A percentile compares a stretch with the other conserved stretches of the same genome.
Evolutionary conservation across 306 rosid species (phyloP).

Genomic region (Fragaria ananassa): DNA sequence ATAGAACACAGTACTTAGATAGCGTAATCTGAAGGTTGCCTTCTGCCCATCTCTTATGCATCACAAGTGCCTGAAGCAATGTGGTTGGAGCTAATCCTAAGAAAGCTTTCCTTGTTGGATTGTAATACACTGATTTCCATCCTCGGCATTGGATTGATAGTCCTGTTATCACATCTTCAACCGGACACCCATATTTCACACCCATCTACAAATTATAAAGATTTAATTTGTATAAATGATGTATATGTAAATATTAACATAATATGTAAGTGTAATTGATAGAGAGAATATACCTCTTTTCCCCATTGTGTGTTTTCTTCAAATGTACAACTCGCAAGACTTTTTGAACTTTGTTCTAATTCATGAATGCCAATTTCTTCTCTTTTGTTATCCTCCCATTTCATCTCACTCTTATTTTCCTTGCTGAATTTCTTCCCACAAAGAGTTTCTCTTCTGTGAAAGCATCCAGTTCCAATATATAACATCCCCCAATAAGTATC

Average conservation of each 20-base stretch:
- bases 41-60: conserved; percentile 76
- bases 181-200: conserved; percentile 53
- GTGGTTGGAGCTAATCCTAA: conserved; percentile 52
- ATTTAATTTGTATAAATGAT: not conserved
- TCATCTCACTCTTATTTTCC: conserved; percentile 33
- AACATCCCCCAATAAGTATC: conserved; percentile 66
- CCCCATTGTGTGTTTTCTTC: conserved; percentile 79
- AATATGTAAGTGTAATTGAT: not conserved
- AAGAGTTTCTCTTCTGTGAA: conserved; percentile 64
- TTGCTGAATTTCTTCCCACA: conserved; percentile 50
- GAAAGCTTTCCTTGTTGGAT: conserved; percentile 60
- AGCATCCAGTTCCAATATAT: conserved; percentile 70
- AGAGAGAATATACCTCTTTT: conserved; percentile 35
- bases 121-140: conserved; percentile 58
- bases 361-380: conserved; percentile 22
- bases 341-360: conserved; percentile 48
- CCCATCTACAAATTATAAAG: conserved; percentile 45
- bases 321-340: conserved; percentile 54
- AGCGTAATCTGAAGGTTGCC: conserved; percentile 56
- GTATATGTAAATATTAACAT: too few relatives aligned
- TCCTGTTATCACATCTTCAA: conserved; percentile 72
- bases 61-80: conserved; percentile 48
- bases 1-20: conserved; percentile 35
- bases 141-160: conserved; percentile 46
- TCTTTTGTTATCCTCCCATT: conserved; percentile 32